Evolutionary conservation across 441 rosid genomes (phyloP), one percentile per base, ranked within the genome.

Genomic region (Iberis amara): DNA sequence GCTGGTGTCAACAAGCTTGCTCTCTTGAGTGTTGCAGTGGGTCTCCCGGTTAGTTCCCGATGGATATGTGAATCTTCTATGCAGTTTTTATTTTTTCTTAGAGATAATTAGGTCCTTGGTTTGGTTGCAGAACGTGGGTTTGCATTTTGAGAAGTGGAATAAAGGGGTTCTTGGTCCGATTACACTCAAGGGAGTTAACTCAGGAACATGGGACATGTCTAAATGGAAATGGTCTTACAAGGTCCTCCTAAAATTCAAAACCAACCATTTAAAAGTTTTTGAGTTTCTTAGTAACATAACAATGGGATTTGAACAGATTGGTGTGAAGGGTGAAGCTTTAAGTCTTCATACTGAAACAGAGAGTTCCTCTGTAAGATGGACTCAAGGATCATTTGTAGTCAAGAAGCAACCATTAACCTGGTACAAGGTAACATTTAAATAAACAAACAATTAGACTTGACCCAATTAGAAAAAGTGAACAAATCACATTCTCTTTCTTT

Each of bases 161-260:
- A 65, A 64, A 39, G 83, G 86, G n/a, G 69, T 83, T 59, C 72
- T 80, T 31, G 91, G 87, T 8, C 77, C 85, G 3, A 77, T 78
- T 12, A 74, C 82, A 28, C 46, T 80, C 40, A 68, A 65, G 27
- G 83, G 87, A 63, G 73, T 83, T 12, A 71, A 73, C 42, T 77
- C 78, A 0, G 85, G 85, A 59, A 70, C 78, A 55, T 68, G 85
- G 78, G 78, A 83, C 65, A 61, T 83, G 75, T 71, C 91, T 3
- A 57, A 69, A 61, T 78, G 79, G 78, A 76, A 76, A 70, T 83
- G 91, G 87, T 73, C 83, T 36, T 76, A 83, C 67, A 78, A 80
- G 89, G 83, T 82, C 9, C 37, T 35, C 23, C 15, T 6, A 15
- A 2, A 46, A 52, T 31, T 9, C 35, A 37, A 38, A 39, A 39